Evolutionary conservation across 2,329 filamentous ascomycete species (phyloP), one percentile per base, ranked within the genome.

Genomic region (Periconia sp.): DNA sequence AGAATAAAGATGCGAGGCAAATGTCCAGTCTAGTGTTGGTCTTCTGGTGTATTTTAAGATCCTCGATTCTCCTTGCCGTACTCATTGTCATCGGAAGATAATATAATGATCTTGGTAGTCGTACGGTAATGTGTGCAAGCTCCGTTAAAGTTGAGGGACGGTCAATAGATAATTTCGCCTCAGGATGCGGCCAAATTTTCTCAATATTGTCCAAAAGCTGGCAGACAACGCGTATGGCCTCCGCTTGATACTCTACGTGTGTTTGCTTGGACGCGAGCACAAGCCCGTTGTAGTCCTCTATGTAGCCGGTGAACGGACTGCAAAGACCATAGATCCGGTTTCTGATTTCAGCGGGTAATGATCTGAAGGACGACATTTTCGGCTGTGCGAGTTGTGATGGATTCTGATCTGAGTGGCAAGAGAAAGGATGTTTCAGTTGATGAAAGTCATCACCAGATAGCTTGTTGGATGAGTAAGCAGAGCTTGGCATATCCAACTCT

Each of bases 241-340:
- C 45, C 22, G 21, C 32, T 21, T 40, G 17, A 25, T 43, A 48
- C 21, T 48, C 45, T 3, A 10, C 9, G 7, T 28, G 28, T 21
- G 39, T 23, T 16, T 48, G 45, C 11, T 29, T 42, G 8, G 45
- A 43, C 6, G 28, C 22, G 22, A 48, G 26, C 15, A 43, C 24
- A n/a, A 48, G 32, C 9, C 45, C 40, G 6, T 22, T 28, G 40
- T 32, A 48, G 3, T 43, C 35, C 11, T 32, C 17, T 15, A 36
- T 21, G n/a, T 36, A 24, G 3, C 35, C 32, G 15, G 34, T 17
- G n/a, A 48, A 4, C 8, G 45, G 45, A 7, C 40, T 48, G 22
- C 45, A 48, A 28, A 43, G 21, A 10, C 32, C 18, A 19, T 43
- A 48, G 31, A 48, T 33, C 5, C 19, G 13, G 15, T 48, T 43